Conservation (phyloP, 179 eudicot species). For the Patellifolia procumbens region DNA sequence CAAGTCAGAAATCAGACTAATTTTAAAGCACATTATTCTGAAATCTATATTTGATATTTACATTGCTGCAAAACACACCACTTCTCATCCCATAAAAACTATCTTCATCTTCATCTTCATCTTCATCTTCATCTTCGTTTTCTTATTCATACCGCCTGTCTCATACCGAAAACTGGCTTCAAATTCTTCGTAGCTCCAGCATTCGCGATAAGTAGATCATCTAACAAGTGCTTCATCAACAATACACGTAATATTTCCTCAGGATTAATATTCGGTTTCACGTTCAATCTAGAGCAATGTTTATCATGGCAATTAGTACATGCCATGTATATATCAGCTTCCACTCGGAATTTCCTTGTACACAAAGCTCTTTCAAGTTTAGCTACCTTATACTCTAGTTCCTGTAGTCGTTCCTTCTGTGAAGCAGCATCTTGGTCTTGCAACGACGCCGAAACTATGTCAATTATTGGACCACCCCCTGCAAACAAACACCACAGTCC, state of each 20-base stretch:
- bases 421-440: slow-evolving; percentile 34
- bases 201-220: slow-evolving; percentile 2
- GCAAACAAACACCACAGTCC: slow-evolving; percentile 22
- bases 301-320: background rate
- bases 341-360: slow-evolving; percentile 4
- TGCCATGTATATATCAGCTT: slow-evolving; percentile 7
- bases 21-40: background rate
- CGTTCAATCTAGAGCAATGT: background rate
- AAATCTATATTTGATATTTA: slow-evolving; percentile 9
- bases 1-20: background rate
- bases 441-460: slow-evolving; percentile 35
- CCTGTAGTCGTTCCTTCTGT: slow-evolving; percentile 25
- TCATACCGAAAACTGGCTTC: background rate
- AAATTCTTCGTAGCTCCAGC: slow-evolving; percentile 2
- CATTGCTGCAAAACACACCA: background rate
- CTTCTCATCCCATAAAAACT: background rate
- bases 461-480: slow-evolving; percentile 42
- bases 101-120: background rate
- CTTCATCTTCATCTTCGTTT: no score
- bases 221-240: slow-evolving; percentile 17
- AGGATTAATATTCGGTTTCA: slow-evolving; percentile 4
- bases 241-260: slow-evolving; percentile 4
- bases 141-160: background rate
- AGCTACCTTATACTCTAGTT: slow-evolving; percentile 29
- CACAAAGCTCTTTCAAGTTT: slow-evolving; percentile 28